phyloP scores from a whole-genome alignment of 371 early-diverging fungal genomes.

The Nematocida ironsii region DNA sequence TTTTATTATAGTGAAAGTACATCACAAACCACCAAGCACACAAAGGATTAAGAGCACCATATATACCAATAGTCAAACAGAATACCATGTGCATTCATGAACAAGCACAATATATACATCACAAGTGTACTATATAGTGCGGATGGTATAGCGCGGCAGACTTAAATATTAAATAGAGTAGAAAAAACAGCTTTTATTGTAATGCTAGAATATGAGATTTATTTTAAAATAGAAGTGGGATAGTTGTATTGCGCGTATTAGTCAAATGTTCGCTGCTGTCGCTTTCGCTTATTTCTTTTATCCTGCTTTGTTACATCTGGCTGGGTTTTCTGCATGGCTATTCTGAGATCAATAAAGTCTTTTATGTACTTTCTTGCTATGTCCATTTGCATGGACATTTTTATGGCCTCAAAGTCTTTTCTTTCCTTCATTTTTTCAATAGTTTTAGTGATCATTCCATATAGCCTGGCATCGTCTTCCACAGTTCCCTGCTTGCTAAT shows the following conservation, averaged over 20 bases:
- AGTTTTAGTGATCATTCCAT: slow-evolving; percentile 33
- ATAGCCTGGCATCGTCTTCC: slow-evolving; percentile 48
- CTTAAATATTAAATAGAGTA: no score
- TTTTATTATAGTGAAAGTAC: no score
- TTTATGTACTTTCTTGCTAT: slow-evolving; percentile 58
- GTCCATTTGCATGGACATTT: slow-evolving; percentile 52
- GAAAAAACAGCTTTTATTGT: no score
- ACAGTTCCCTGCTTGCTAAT: slow-evolving; percentile 51
- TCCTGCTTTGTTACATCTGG: background rate
- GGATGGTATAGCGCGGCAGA: no score
- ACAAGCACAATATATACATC: no score
- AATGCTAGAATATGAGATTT: background rate
- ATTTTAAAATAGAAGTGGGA: background rate
- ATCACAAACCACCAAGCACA: no score
- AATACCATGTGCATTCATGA: no score
- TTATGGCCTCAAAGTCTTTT: slow-evolving; percentile 58
- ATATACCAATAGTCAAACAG: no score
- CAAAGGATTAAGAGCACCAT: no score
- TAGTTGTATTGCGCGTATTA: background rate
- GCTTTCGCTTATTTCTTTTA: slow-evolving; percentile 7
- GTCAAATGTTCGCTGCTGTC: background rate
- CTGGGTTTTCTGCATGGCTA: slow-evolving; percentile 23
- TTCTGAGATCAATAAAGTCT: slow-evolving; percentile 53
- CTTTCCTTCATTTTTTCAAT: slow-evolving; percentile 42
- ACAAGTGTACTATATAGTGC: no score